Evolutionary conservation across 805 yeast genomes (phyloP).

Genomic region (Blastobotrys peoriensis): DNA sequence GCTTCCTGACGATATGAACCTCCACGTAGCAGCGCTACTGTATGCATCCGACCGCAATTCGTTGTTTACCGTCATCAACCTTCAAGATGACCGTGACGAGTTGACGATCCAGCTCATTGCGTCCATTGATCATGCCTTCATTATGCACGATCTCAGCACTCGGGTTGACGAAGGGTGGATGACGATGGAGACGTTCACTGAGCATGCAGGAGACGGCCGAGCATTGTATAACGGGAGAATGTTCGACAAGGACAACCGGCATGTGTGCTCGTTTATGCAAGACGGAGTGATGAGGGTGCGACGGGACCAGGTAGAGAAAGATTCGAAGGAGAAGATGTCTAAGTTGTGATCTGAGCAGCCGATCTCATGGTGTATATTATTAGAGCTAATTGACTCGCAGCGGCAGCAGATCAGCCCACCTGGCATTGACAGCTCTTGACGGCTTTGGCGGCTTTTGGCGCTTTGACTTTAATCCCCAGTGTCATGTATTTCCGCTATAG

Average conservation of each 20-base stretch:
- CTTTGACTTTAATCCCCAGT: no score
- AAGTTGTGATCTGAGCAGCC: conserved; percentile 1
- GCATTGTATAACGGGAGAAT: conserved; percentile 29
- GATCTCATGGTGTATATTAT: conserved; percentile 2
- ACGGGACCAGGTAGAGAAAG: conserved; percentile 3
- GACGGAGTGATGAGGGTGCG: conserved; percentile 23
- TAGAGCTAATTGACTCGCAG: no score
- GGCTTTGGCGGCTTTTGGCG: no score
- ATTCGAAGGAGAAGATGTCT: neutral
- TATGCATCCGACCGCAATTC: conserved; percentile 31
- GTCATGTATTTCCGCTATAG: no score
- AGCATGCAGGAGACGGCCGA: conserved; percentile 24
- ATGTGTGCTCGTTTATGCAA: conserved; percentile 27
- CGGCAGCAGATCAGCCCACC: no score
- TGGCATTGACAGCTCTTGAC: no score
- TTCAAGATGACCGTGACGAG: conserved; percentile 18
- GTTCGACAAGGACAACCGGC: conserved; percentile 16
- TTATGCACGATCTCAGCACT: conserved; percentile 24
- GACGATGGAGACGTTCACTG: conserved; percentile 29
- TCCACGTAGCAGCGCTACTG: conserved; percentile 28
- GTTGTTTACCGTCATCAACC: conserved; percentile 26
- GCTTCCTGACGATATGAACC: conserved; percentile 18
- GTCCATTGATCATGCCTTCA: conserved; percentile 27
- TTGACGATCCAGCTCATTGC: conserved; percentile 21
- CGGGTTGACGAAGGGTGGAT: conserved; percentile 21